phyloP scores from a whole-genome alignment of 345 rosid genomes.

The Eucalyptus polybractea region DNA sequence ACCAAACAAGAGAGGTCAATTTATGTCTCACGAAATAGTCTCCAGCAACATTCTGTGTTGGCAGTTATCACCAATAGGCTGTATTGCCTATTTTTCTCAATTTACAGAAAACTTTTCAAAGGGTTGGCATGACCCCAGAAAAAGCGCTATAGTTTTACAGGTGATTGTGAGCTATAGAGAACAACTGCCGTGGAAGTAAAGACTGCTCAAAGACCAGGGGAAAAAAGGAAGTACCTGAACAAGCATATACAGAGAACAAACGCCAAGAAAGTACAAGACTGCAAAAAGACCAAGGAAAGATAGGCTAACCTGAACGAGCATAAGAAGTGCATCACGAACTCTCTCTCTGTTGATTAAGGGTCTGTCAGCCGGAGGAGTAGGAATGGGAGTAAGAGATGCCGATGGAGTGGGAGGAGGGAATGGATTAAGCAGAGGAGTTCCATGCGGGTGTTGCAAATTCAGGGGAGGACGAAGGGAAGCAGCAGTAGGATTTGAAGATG shows the following conservation, averaged over 20 bases:
- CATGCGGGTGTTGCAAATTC: constrained; percentile 45
- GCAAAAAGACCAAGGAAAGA: neutral
- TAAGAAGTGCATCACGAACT: constrained; percentile 48
- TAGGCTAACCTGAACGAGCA: constrained; percentile 44
- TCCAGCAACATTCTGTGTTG: neutral
- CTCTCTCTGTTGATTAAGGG: constrained; percentile 37
- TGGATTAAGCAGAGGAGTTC: constrained; percentile 61
- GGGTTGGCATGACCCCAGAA: neutral
- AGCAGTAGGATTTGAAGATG: constrained; percentile 25
- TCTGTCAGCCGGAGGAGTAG: constrained; percentile 1
- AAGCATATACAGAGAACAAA: neutral
- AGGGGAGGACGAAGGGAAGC: constrained; percentile 23
- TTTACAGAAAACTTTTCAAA: neutral
- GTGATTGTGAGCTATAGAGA: neutral
- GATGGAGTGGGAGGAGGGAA: constrained; percentile 65
- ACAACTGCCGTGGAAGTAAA: neutral
- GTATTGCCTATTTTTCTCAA: neutral
- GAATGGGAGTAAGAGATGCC: constrained; percentile 39
- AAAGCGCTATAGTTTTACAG: neutral
- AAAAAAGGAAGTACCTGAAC: neutral
- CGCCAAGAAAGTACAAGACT: neutral
- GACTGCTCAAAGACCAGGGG: neutral
- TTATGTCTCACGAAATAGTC: neutral
- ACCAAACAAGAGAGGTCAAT: neutral
- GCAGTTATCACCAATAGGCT: neutral